These are phyloP conservation scores for Taxawa tesnikishii DNA, from an alignment of 2,329 filamentous ascomycete species.

Conservation along the genomic window DNA sequence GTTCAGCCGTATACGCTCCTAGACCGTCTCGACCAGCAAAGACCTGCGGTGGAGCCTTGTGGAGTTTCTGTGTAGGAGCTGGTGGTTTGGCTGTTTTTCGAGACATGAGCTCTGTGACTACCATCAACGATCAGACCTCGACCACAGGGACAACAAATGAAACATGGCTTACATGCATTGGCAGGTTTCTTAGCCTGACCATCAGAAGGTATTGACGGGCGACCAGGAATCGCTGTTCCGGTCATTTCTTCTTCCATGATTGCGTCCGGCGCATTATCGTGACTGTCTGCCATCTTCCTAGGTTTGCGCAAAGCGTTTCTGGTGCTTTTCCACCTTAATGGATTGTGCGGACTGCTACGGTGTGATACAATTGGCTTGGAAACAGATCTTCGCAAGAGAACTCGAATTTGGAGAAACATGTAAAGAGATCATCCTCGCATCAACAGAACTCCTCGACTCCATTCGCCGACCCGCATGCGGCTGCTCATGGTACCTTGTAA, in stretches of 20 bases:
- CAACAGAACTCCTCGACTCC: no score
- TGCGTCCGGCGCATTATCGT: slow-evolving; percentile 4
- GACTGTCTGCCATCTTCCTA: slow-evolving; percentile 2
- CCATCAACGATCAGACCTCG: slow-evolving; percentile 7
- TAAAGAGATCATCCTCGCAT: no score
- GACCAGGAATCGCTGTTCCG: slow-evolving; percentile 6
- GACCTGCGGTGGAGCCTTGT: slow-evolving; percentile 13
- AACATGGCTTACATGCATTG: slow-evolving; percentile 6
- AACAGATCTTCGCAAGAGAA: no score
- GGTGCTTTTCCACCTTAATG: no score
- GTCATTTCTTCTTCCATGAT: slow-evolving; percentile 9
- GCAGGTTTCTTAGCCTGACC: slow-evolving; percentile 2
- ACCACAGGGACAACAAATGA: neutral
- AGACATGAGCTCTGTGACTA: slow-evolving; percentile 37
- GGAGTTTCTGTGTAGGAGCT: slow-evolving; percentile 10
- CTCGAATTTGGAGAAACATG: no score
- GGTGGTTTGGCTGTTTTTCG: slow-evolving; percentile 25
- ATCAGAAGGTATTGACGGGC: neutral
- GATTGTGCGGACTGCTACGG: no score
- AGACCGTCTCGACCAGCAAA: slow-evolving; percentile 48
- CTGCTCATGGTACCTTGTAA: no score
- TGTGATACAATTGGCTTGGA: no score
- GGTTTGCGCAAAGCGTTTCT: no score
- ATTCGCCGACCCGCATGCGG: no score
- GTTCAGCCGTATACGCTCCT: slow-evolving; percentile 52